A percentile compares a stretch with the other conserved stretches of the same genome.
Evolutionary conservation across 129 eudicot genomes (phyloP).

Genomic region (Escallonia rubra): DNA sequence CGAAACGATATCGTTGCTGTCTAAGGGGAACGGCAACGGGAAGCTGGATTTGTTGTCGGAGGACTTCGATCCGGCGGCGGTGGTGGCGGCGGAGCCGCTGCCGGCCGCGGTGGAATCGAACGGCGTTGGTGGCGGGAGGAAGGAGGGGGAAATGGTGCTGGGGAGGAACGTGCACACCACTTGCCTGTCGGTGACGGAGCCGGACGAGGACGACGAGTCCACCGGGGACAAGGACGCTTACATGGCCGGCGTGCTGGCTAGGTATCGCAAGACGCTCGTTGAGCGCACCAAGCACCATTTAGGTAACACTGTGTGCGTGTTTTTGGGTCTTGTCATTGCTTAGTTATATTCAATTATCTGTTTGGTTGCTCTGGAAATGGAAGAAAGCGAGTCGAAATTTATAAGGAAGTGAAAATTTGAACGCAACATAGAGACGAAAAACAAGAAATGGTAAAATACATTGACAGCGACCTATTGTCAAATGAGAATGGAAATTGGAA

Average conservation of each 20-base stretch:
- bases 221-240: constrained; percentile 93
- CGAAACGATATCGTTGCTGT: constrained; percentile 7
- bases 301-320: constrained; percentile 32
- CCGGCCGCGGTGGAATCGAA: constrained; percentile 37
- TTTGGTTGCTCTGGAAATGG: too few species aligned
- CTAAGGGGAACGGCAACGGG: not conserved
- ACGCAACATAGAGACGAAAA: too few species aligned
- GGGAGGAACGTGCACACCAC: constrained; percentile 84
- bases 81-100: constrained; percentile 38
- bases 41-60: constrained; percentile 4
- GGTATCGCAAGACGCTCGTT: constrained; percentile 65
- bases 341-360: too few species aligned
- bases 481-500: too few species aligned
- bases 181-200: constrained; percentile 78
- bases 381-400: too few species aligned
- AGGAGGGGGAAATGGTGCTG: constrained; percentile 65
- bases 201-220: constrained; percentile 79
- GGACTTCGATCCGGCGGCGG: constrained; percentile 41
- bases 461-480: too few species aligned
- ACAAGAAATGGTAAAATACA: too few species aligned
- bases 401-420: too few species aligned
- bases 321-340: too few species aligned
- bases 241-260: constrained; percentile 87
- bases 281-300: constrained; percentile 92
- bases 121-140: constrained; percentile 21